Base-by-base conservation (phyloP, 2,329 filamentous ascomycete species). In the Aotearoamyces nothofagi region DNA sequence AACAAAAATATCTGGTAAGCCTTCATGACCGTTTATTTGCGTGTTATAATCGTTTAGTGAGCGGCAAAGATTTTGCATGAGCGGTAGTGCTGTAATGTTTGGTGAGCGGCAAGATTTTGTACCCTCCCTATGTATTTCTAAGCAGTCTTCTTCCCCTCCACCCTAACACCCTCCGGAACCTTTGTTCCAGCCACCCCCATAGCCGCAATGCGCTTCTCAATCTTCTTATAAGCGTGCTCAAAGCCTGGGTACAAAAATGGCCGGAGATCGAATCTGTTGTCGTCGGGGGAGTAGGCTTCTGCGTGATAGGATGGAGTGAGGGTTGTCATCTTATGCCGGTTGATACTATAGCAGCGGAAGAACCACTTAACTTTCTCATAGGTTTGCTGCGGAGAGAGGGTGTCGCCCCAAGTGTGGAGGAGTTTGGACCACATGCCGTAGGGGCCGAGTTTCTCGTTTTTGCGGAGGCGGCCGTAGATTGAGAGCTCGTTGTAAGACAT, bases 191-290 rank as follows among this genome's bases (percentile, higher is more conserved):
- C 48, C 5, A 50, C 49, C 32, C 61, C 56, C 50, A 57, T 55
- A 36, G 46, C 49, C 38, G 52, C 46, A 8, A 64, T 46, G 35
- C 56, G 53, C 16, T 52, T 48, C 41, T 63, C 58, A 39, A 66
- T 63, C 43, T 64, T 51, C 41, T 51, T 54, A 27, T 47, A 56
- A 17, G 40, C 43, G 46, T 50, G 54, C 11, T 37, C 39, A 13
- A 22, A 42, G 52, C 40, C 32, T 11, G 61, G 62, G 28, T 66
- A 74, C 33, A 69, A 45, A 40, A 70, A 70, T 15, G 64, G 66
- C 30, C 61, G 52, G 38, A 60, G 51, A 52, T 75, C 70, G 36
- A 60, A 69, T 4, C 69, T 50, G 38, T 76, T 73, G 31, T 70
- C 66, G 24, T 70, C 65, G 0, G 60, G 58, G 20, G 50, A 58